A percentile compares a stretch with the other conserved stretches of the same genome.
phyloP scores from a whole-genome alignment of 768 basidiomycete genomes.

The Lentinus brumalis region DNA sequence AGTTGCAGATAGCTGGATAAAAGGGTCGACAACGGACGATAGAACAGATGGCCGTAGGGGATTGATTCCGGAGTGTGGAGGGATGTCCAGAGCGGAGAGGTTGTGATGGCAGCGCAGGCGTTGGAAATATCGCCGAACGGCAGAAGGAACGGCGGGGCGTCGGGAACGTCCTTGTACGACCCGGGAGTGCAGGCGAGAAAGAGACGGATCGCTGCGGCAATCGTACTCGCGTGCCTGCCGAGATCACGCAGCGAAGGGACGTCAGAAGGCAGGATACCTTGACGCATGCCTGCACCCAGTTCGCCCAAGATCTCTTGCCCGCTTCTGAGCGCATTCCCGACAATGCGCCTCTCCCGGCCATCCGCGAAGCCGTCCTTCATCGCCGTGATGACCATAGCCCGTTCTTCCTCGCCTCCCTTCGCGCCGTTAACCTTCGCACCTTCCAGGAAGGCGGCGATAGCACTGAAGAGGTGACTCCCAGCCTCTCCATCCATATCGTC shows the following conservation, averaged over 20 bases:
- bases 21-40: constrained; percentile 57
- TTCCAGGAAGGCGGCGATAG: constrained; percentile 71
- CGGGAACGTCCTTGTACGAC: constrained; percentile 38
- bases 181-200: constrained; percentile 65
- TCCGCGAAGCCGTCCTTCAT: constrained; percentile 45
- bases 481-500: constrained; percentile 29
- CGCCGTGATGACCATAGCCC: constrained; percentile 36
- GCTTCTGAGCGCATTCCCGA: constrained; percentile 22
- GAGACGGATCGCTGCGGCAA: constrained; percentile 57
- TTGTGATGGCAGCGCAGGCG: constrained; percentile 50
- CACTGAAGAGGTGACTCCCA: constrained; percentile 49
- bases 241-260: constrained; percentile 31
- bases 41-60: constrained; percentile 37
- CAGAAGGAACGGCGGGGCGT: constrained; percentile 59
- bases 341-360: constrained; percentile 28
- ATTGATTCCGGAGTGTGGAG: constrained; percentile 24
- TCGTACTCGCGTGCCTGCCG: constrained; percentile 36
- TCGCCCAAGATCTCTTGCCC: constrained; percentile 21
- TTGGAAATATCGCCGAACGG: constrained; percentile 60
- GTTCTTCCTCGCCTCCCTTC: constrained; percentile 66
- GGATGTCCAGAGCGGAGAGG: constrained; percentile 54
- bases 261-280: constrained; percentile 9
- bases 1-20: constrained; percentile 57
- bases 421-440: constrained; percentile 74
- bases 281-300: constrained; percentile 14